Evolutionary conservation across 148 eudicot species (phyloP), one percentile per base, ranked within the genome.

Genomic region (Polygonum maritimum): DNA sequence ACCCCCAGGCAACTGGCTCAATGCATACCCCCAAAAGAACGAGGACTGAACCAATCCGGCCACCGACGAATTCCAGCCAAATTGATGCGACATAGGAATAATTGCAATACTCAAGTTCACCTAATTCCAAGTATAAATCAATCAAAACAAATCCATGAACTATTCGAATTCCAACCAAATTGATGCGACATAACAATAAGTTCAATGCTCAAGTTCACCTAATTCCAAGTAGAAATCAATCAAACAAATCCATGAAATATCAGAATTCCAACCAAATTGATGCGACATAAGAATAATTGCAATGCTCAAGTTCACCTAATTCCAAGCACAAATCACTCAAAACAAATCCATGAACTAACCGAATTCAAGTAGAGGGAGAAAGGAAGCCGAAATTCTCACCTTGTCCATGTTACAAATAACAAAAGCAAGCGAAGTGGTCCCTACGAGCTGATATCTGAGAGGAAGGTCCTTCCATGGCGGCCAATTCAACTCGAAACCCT

Each of bases 21-120:
- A 78, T 2, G 99, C 97, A 69, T 95, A 95, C 62, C 99, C 99
- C 99, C 99, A 95, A 82, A 95, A 95, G 90, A 95, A 95, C 26
- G 99, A 95, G 0, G 99, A 95, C 74, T 95, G 99, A 72, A 95
- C 99, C 84, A 95, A 80, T 84, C 99, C 99, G 76, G 99, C 97
- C 69, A 82, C 76, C 0, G 99, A 90, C 49, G 99, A 85, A 82
- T 83, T 95, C 99, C 99, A 95, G 54, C 97, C 99, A 80, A 87
- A 95, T 82, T 95, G 91, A 77, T 95, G 99, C 9, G 99, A 95
- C 99, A 95, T 92, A 41, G 99, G 99, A 83, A 95, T 95, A 69
- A 95, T 95, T 44, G 99, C 99, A 76, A 95, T 71, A 83, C 99
- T 95, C 94, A 95, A 83, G 81, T 95, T 95, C 76, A 95, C 99